Conservation (phyloP, 2,329 filamentous ascomycete species). For the Colletotrichum siamense region DNA sequence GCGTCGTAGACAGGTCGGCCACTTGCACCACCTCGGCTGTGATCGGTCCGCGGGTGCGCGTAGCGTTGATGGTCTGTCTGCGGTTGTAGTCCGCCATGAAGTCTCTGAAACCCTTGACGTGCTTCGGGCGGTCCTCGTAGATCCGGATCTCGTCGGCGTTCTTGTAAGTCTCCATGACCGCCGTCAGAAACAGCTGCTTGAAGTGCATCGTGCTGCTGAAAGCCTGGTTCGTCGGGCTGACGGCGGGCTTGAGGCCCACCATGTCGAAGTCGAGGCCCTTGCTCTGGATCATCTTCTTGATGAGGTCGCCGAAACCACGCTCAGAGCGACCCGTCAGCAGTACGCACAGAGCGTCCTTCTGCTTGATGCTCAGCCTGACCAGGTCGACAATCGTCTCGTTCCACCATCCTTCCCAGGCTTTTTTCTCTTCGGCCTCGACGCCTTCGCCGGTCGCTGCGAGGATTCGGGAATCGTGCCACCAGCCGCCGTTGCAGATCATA, state of each 20-base stretch:
- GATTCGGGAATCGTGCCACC: constrained; percentile 95
- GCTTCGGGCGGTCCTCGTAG: constrained; percentile 70
- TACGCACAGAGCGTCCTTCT: constrained; percentile 84
- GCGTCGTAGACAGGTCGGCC: constrained; percentile 72
- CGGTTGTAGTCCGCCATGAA: constrained; percentile 83
- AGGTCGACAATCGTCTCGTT: constrained; percentile 88
- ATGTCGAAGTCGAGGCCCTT: constrained; percentile 88
- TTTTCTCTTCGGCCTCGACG: constrained; percentile 78
- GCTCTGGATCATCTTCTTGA: constrained; percentile 81
- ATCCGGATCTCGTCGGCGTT: constrained; percentile 82
- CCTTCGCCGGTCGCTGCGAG: constrained; percentile 87
- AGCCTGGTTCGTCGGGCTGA: constrained; percentile 78
- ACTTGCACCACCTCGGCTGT: constrained; percentile 86
- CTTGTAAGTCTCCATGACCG: constrained; percentile 85
- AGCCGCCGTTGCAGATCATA: constrained; percentile 82
- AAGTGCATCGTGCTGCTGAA: constrained; percentile 88
- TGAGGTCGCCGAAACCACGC: constrained; percentile 74
- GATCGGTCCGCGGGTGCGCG: constrained; percentile 67
- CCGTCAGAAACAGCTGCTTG: constrained; percentile 84
- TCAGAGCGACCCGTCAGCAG: constrained; percentile 88
- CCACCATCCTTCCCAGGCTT: constrained; percentile 94
- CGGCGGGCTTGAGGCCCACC: constrained; percentile 83
- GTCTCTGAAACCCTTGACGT: constrained; percentile 82
- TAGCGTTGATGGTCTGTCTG: constrained; percentile 45
- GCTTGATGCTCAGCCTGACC: constrained; percentile 79